phyloP scores from a whole-genome alignment of 768 basidiomycete genomes.

The Termitomyces sp. region DNA sequence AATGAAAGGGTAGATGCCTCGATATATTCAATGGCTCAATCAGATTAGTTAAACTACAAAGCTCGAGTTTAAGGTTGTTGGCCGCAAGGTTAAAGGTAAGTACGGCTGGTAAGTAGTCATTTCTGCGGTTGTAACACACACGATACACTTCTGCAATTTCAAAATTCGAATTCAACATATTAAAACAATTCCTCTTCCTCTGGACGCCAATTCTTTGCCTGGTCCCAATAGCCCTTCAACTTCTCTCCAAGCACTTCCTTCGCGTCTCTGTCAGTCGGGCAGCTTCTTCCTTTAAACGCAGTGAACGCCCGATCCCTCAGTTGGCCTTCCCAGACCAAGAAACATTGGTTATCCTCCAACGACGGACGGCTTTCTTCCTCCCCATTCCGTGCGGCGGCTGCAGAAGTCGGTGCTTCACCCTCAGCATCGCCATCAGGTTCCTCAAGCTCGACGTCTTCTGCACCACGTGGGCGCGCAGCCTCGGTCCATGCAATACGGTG shows the following conservation, averaged over 20 bases:
- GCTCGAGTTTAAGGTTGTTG: not conserved
- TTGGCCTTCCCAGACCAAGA: constrained; percentile 89
- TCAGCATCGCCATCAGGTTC: constrained; percentile 39
- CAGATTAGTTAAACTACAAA: not conserved
- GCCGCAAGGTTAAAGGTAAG: not conserved
- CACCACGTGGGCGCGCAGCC: constrained; percentile 72
- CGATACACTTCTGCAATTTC: no score
- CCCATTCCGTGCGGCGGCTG: constrained; percentile 5
- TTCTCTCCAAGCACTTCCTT: constrained; percentile 83
- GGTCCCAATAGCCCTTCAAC: constrained; percentile 90
- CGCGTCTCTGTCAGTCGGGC: constrained; percentile 79
- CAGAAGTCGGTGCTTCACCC: constrained; percentile 27
- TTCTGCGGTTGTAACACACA: not conserved
- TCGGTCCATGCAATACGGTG: constrained; percentile 93
- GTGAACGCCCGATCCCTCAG: constrained; percentile 78
- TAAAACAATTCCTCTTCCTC: constrained; percentile 74
- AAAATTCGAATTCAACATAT: constrained; percentile 4
- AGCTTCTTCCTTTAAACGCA: constrained; percentile 74
- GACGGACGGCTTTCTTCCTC: constrained; percentile 34
- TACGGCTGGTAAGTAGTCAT: no score
- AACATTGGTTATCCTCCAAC: constrained; percentile 86
- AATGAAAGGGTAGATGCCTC: not conserved
- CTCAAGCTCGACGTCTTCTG: constrained; percentile 65
- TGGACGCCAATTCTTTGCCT: constrained; percentile 85
- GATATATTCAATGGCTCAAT: not conserved